These are phyloP conservation scores for Melastoma candidum DNA, from an alignment of 441 rosid genomes.

Conservation along the genomic window DNA sequence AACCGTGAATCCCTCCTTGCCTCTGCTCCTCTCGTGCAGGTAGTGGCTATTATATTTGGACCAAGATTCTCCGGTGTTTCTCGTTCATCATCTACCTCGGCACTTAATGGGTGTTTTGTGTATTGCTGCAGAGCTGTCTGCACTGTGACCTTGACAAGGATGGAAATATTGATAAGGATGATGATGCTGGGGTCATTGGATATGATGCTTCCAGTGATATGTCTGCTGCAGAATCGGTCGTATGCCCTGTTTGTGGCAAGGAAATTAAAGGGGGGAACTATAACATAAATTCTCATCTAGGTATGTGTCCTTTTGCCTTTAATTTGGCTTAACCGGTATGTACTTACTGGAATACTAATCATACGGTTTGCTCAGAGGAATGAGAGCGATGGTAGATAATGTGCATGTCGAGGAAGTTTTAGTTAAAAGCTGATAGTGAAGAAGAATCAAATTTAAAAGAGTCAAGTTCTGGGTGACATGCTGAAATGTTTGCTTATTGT, in stretches of 20 bases:
- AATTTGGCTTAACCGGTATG: no score
- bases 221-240: constrained; percentile 20
- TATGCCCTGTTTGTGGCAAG: constrained; percentile 42
- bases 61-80: no score
- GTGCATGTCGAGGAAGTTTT: no score
- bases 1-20: constrained; percentile 41
- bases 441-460: no score
- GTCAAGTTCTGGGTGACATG: no score
- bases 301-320: constrained; percentile 19
- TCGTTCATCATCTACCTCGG: no score
- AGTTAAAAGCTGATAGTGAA: no score
- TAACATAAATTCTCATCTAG: constrained; percentile 51
- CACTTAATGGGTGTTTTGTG: not conserved
- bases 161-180: constrained; percentile 13
- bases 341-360: no score
- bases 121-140: constrained; percentile 26
- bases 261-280: constrained; percentile 32
- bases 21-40: constrained; percentile 7
- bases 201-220: constrained; percentile 1
- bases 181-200: constrained; percentile 10
- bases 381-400: no score
- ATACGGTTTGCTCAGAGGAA: no score
- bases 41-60: not conserved
- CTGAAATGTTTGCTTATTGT: no score
- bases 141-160: constrained; percentile 25